Percentiles rank a stretch among this genome's conserved stretches.
Evolutionary conservation across 208 protist species (phyloP).

Genomic region (Phytomonas sp.): DNA sequence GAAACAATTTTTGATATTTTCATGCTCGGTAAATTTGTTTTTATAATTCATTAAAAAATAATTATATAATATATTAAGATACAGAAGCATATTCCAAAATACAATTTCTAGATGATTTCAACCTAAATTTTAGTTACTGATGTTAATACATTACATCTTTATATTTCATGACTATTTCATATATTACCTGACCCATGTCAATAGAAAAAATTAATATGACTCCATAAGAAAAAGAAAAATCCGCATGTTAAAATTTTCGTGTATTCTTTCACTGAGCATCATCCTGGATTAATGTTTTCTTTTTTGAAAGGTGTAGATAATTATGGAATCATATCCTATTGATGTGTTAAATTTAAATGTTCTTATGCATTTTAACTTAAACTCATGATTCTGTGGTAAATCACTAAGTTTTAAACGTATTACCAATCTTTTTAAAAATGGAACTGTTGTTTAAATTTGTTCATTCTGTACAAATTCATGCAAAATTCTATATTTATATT

Average conservation of each 20-base stretch:
- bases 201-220: background rate
- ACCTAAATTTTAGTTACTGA: background rate
- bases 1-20: slow-evolving; percentile 5
- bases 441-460: background rate
- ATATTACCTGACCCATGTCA: background rate
- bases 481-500: background rate
- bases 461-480: background rate
- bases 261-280: background rate
- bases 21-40: background rate
- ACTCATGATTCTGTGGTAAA: background rate
- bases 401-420: background rate
- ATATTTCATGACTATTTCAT: background rate
- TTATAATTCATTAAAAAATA: slow-evolving; percentile 1
- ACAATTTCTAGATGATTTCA: slow-evolving; percentile 7
- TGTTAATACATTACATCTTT: slow-evolving; percentile 1
- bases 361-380: background rate
- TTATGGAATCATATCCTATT: slow-evolving; percentile 1
- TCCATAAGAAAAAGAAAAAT: slow-evolving; percentile 1
- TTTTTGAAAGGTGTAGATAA: background rate
- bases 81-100: background rate
- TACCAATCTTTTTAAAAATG: background rate
- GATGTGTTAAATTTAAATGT: background rate
- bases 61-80: background rate
- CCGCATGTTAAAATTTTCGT: background rate
- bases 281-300: background rate